These are phyloP conservation scores for Neonectria faginata DNA, from an alignment of 2,329 filamentous ascomycete genomes.

Conservation along the genomic window DNA sequence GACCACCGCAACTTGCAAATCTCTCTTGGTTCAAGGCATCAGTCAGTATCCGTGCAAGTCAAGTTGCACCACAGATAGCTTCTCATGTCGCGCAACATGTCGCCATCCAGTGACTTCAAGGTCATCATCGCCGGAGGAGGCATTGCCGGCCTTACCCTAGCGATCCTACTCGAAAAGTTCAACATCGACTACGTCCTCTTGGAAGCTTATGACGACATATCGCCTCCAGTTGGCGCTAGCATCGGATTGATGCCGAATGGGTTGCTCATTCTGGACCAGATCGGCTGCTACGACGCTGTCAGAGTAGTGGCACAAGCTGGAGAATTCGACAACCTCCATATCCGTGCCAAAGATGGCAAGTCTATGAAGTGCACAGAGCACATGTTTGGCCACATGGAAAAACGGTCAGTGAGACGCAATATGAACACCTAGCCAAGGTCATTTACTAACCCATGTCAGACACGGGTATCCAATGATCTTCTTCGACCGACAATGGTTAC, in stretches of 20 bases:
- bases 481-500: slow-evolving; percentile 50
- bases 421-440: too few species aligned
- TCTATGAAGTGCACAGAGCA: neutral
- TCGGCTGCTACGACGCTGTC: slow-evolving; percentile 48
- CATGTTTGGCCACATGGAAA: slow-evolving; percentile 11
- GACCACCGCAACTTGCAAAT: neutral
- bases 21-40: neutral
- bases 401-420: neutral
- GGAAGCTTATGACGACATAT: slow-evolving; percentile 56
- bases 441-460: slow-evolving; percentile 4
- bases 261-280: slow-evolving; percentile 60
- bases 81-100: neutral
- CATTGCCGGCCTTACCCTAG: slow-evolving; percentile 53
- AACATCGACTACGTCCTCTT: slow-evolving; percentile 62
- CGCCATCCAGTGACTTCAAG: slow-evolving; percentile 1
- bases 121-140: slow-evolving; percentile 59
- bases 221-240: slow-evolving; percentile 59
- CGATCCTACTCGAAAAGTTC: slow-evolving; percentile 54
- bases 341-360: neutral
- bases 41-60: neutral
- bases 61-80: neutral
- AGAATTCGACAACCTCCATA: neutral
- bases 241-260: slow-evolving; percentile 60
- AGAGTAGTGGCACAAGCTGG: neutral
- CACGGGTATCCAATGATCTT: slow-evolving; percentile 49